Conservation (phyloP, 768 basidiomycete species). For the Suillus americanus region DNA sequence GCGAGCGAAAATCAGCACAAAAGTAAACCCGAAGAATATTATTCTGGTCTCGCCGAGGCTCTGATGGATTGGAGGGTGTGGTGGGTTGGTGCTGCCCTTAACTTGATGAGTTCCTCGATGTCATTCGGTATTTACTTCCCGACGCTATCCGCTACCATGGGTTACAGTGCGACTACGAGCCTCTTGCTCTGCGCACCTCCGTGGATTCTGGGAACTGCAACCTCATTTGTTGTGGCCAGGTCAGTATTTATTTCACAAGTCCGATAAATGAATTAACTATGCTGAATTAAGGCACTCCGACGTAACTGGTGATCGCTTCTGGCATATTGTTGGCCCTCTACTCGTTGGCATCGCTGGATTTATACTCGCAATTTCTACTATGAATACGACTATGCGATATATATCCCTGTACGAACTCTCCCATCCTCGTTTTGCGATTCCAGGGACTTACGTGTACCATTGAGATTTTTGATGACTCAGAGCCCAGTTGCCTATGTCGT, state of each 20-base stretch:
- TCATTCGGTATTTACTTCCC: slow-evolving; percentile 82
- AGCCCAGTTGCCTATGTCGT: slow-evolving; percentile 68
- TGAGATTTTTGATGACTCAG: slow-evolving; percentile 74
- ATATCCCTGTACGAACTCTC: slow-evolving; percentile 49
- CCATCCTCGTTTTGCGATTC: neutral
- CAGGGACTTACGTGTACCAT: neutral
- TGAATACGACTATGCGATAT: slow-evolving; percentile 63
- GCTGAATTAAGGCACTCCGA: slow-evolving; percentile 61
- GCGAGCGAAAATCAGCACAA: slow-evolving; percentile 49
- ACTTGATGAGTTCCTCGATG: slow-evolving; percentile 54
- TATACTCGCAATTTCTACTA: slow-evolving; percentile 58
- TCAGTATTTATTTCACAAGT: slow-evolving; percentile 17
- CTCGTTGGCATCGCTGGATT: slow-evolving; percentile 64
- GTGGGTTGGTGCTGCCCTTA: slow-evolving; percentile 68
- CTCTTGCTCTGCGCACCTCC: slow-evolving; percentile 78
- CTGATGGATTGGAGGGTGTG: slow-evolving; percentile 78
- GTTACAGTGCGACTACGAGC: slow-evolving; percentile 58
- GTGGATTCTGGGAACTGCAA: slow-evolving; percentile 58
- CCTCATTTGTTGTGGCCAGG: slow-evolving; percentile 55
- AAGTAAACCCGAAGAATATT: slow-evolving; percentile 33
- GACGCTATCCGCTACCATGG: slow-evolving; percentile 70
- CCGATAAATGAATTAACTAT: slow-evolving; percentile 6
- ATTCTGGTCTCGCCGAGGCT: slow-evolving; percentile 54
- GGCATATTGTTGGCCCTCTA: slow-evolving; percentile 59
- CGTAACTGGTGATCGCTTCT: slow-evolving; percentile 65